These are phyloP conservation scores for Colletotrichum cereale DNA, from an alignment of 2,329 filamentous ascomycete genomes.

Conservation along the genomic window DNA sequence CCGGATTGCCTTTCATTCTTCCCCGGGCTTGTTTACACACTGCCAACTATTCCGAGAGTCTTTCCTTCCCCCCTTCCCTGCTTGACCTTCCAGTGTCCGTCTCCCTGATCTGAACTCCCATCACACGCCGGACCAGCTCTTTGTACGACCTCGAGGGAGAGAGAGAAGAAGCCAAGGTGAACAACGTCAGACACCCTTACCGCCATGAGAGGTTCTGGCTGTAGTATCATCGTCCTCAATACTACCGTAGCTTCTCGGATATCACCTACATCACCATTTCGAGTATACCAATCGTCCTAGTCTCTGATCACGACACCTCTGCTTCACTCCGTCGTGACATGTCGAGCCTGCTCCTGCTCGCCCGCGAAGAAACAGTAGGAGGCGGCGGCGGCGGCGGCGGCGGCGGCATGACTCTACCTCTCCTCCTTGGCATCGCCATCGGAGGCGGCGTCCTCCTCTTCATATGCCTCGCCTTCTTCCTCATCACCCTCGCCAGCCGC, in stretches of 20 bases:
- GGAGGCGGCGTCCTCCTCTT: slow-evolving; percentile 62
- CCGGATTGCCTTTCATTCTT: slow-evolving; percentile 22
- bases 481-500: slow-evolving; percentile 54
- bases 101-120: background rate
- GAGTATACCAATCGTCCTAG: background rate
- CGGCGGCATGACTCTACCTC: slow-evolving; percentile 47
- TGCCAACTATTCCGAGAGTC: background rate
- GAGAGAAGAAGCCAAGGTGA: background rate
- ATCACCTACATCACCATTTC: background rate
- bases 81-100: background rate
- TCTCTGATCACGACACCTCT: background rate
- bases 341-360: slow-evolving; percentile 11
- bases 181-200: background rate
- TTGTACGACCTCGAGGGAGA: background rate
- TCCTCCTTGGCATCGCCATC: slow-evolving; percentile 60
- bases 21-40: slow-evolving; percentile 13
- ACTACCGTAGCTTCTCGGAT: background rate
- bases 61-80: no score
- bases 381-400: background rate
- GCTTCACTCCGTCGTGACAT: background rate
- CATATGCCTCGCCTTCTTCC: slow-evolving; percentile 56
- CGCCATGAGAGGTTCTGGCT: slow-evolving; percentile 16
- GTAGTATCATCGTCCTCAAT: background rate
- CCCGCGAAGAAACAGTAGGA: background rate
- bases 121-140: background rate